Evolutionary conservation across 1,139 yeast species (phyloP).

Genomic region (Diutina neorugosa): DNA sequence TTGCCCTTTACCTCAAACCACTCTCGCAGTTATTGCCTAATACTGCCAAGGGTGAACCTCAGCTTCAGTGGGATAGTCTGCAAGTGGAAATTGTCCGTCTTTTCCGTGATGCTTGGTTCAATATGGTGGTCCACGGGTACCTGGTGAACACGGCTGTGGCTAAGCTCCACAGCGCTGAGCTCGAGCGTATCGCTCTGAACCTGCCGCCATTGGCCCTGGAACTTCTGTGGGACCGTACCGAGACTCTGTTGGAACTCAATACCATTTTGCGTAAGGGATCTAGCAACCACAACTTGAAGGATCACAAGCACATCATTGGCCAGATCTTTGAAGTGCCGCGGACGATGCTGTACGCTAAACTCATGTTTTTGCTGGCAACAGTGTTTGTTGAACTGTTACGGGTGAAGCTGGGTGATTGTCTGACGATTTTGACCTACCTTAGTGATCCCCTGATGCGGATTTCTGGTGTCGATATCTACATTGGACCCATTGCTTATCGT

Average conservation of each 20-base stretch:
- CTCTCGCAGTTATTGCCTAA: constrained; percentile 65
- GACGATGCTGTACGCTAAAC: constrained; percentile 60
- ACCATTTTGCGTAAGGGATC: constrained; percentile 87
- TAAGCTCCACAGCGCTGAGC: constrained; percentile 29
- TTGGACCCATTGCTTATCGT: constrained; percentile 53
- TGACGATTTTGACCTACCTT: constrained; percentile 61
- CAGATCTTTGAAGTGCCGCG: constrained; percentile 39
- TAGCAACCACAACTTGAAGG: constrained; percentile 67
- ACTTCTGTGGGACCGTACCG: constrained; percentile 73
- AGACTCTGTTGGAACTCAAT: constrained; percentile 83
- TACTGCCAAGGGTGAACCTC: constrained; percentile 26
- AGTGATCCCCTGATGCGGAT: constrained; percentile 75
- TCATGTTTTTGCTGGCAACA: constrained; percentile 82
- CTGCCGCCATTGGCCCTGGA: constrained; percentile 93
- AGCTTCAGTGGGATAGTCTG: constrained; percentile 28
- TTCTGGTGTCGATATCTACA: constrained; percentile 61
- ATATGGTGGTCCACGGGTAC: constrained; percentile 86
- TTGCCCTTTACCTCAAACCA: constrained; percentile 57
- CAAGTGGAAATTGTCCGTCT: constrained; percentile 31
- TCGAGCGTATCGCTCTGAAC: constrained; percentile 68
- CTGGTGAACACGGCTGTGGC: constrained; percentile 48
- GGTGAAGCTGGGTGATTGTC: constrained; percentile 71
- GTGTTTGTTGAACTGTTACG: constrained; percentile 69
- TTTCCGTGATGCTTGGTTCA: constrained; percentile 90
- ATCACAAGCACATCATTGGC: constrained; percentile 52